Percentiles rank a stretch among this genome's conserved stretches.
These are phyloP conservation scores for Yamadazyma sp. DNA, from an alignment of 1,139 yeast species.

Conservation along the genomic window DNA sequence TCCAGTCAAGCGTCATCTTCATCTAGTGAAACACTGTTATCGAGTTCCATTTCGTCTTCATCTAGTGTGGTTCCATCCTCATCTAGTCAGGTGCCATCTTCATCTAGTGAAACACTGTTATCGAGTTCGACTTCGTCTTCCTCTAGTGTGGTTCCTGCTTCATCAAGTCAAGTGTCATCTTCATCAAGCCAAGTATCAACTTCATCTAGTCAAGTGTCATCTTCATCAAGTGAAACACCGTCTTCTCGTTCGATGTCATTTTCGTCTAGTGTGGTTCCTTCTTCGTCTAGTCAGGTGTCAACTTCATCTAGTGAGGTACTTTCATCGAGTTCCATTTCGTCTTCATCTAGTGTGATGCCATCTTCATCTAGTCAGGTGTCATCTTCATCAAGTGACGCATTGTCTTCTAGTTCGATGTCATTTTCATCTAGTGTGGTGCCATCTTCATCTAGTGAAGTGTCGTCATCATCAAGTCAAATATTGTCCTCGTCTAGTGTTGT, in stretches of 20 bases:
- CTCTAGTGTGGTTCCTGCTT: neutral
- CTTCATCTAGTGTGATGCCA: conserved; percentile 2
- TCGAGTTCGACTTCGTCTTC: neutral
- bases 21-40: no score
- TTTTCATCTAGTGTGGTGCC: no score
- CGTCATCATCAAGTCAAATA: conserved; percentile 6
- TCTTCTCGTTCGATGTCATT: neutral
- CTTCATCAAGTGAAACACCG: neutral
- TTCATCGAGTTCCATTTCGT: neutral
- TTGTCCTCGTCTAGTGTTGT: conserved; percentile 4
- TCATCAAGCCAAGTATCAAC: neutral
- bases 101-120: neutral
- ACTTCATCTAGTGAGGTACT: neutral
- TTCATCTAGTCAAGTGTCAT: neutral
- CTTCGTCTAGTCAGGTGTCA: conserved; percentile 4
- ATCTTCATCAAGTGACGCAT: neutral
- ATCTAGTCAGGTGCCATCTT: neutral
- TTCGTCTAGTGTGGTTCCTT: conserved; percentile 6
- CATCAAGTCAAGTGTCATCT: neutral
- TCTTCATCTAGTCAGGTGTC: conserved; percentile 1
- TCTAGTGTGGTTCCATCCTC: no score
- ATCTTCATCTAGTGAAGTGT: conserved; percentile 1
- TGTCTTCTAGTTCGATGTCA: neutral
- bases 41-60: no score
- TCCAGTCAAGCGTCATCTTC: no score